A percentile compares a stretch with the other conserved stretches of the same genome.
phyloP scores from a whole-genome alignment of 352 stramenopile genomes.

The Globisporangium nodosum region DNA sequence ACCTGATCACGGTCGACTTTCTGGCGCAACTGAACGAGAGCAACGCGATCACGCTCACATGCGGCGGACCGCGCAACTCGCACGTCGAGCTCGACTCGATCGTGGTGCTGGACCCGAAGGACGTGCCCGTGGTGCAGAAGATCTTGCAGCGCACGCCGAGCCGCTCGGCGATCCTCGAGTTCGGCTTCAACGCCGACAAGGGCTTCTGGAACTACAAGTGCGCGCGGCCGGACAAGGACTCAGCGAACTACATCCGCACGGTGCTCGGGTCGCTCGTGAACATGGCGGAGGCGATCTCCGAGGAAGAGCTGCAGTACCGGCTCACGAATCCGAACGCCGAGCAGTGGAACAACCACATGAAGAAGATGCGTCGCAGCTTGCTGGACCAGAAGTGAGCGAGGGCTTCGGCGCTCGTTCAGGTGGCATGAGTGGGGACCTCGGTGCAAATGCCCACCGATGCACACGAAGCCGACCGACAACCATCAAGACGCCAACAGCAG shows the following conservation, averaged over 20 bases:
- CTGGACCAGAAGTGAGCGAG: slow-evolving; percentile 44
- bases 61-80: slow-evolving; percentile 67
- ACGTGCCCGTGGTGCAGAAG: slow-evolving; percentile 61
- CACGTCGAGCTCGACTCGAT: slow-evolving; percentile 82
- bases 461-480: background rate
- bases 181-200: slow-evolving; percentile 83
- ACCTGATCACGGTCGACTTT: slow-evolving; percentile 89
- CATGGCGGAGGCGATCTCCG: slow-evolving; percentile 87
- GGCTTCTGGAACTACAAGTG: slow-evolving; percentile 90
- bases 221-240: slow-evolving; percentile 84
- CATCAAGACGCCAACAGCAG: slow-evolving; percentile 15
- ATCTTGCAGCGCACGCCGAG: slow-evolving; percentile 51
- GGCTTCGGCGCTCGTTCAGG: no score
- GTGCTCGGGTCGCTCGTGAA: slow-evolving; percentile 88
- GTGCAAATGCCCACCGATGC: no score
- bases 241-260: slow-evolving; percentile 87
- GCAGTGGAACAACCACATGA: slow-evolving; percentile 82
- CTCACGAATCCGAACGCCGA: slow-evolving; percentile 68
- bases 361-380: slow-evolving; percentile 62
- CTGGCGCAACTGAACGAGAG: slow-evolving; percentile 51
- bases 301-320: slow-evolving; percentile 88
- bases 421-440: no score
- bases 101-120: slow-evolving; percentile 73
- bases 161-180: slow-evolving; percentile 74
- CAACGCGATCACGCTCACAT: slow-evolving; percentile 60